Conservation (phyloP, 2,329 filamentous ascomycete species). For the Chrysosporium queenslandicum region DNA sequence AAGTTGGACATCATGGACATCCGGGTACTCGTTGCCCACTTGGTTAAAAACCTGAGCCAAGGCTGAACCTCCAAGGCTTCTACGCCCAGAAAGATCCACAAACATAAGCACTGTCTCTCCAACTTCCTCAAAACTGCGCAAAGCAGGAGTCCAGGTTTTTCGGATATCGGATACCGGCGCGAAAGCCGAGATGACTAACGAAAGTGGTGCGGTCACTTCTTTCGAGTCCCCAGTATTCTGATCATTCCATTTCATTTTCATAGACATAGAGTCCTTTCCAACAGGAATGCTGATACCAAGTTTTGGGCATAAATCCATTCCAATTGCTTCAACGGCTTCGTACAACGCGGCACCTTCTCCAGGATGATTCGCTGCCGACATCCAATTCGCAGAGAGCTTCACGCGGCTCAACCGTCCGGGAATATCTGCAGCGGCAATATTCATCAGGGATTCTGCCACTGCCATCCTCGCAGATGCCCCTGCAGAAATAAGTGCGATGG, state of each 20-base stretch:
- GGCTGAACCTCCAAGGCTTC: slow-evolving; percentile 80
- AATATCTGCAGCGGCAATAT: slow-evolving; percentile 71
- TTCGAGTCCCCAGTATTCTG: slow-evolving; percentile 54
- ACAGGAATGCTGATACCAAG: slow-evolving; percentile 92
- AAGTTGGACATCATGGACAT: slow-evolving; percentile 70
- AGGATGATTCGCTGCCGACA: slow-evolving; percentile 88
- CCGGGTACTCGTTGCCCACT: slow-evolving; percentile 72
- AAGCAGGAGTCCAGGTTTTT: slow-evolving; percentile 87
- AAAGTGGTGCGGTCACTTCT: slow-evolving; percentile 86
- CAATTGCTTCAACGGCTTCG: slow-evolving; percentile 85
- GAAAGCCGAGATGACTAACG: slow-evolving; percentile 84
- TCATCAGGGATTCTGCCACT: slow-evolving; percentile 86
- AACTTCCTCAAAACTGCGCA: slow-evolving; percentile 72
- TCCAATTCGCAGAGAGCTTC: slow-evolving; percentile 94
- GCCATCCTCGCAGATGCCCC: slow-evolving; percentile 92
- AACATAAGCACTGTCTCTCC: slow-evolving; percentile 82
- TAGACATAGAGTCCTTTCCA: slow-evolving; percentile 95
- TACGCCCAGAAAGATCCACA: slow-evolving; percentile 78
- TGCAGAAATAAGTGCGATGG: slow-evolving; percentile 77
- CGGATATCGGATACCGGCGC: slow-evolving; percentile 70
- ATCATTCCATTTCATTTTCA: slow-evolving; percentile 95
- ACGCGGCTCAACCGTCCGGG: slow-evolving; percentile 66
- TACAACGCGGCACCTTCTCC: slow-evolving; percentile 89
- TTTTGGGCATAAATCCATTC: slow-evolving; percentile 80
- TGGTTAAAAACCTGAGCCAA: slow-evolving; percentile 82